These are phyloP conservation scores for Pleodorina starrii DNA, from an alignment of 139 green algal species.

Conservation along the genomic window DNA sequence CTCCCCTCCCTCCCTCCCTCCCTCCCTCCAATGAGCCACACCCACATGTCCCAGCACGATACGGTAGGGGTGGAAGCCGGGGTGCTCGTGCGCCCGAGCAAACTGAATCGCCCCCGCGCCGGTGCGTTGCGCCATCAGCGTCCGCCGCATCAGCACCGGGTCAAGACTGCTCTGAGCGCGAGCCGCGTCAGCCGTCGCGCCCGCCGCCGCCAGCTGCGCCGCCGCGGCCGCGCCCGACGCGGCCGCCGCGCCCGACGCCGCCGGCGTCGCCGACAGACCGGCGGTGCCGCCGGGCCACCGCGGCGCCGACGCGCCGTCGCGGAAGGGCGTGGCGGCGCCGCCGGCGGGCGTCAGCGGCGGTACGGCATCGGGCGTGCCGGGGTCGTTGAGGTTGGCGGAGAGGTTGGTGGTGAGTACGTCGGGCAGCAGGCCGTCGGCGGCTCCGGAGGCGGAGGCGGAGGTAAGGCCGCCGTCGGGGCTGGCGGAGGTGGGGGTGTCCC, in stretches of 20 bases:
- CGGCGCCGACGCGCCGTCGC: neutral
- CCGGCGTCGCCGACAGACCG: neutral
- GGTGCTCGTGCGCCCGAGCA: slow-evolving; percentile 61
- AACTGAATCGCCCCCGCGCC: slow-evolving; percentile 29
- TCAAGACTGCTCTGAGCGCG: slow-evolving; percentile 16
- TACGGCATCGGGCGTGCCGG: neutral
- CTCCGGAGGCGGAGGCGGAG: neutral
- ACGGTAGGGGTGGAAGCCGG: slow-evolving; percentile 90
- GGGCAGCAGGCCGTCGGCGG: neutral
- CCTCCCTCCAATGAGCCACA: neutral
- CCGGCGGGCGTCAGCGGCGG: neutral
- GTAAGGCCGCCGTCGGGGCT: neutral
- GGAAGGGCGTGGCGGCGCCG: slow-evolving; percentile 8
- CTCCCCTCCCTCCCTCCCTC: neutral
- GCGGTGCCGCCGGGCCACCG: neutral
- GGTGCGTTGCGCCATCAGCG: slow-evolving; percentile 42
- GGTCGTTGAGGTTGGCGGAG: neutral
- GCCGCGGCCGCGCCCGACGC: neutral
- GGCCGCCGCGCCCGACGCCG: neutral
- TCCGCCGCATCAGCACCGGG: slow-evolving; percentile 47
- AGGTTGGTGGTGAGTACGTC: neutral
- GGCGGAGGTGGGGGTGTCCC: neutral
- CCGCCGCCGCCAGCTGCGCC: neutral
- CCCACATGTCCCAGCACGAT: slow-evolving; percentile 89
- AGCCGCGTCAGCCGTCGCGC: neutral